Evolutionary conservation across 768 basidiomycete genomes (phyloP), one percentile per base, ranked within the genome.

Genomic region (Pleurotus platypus): DNA sequence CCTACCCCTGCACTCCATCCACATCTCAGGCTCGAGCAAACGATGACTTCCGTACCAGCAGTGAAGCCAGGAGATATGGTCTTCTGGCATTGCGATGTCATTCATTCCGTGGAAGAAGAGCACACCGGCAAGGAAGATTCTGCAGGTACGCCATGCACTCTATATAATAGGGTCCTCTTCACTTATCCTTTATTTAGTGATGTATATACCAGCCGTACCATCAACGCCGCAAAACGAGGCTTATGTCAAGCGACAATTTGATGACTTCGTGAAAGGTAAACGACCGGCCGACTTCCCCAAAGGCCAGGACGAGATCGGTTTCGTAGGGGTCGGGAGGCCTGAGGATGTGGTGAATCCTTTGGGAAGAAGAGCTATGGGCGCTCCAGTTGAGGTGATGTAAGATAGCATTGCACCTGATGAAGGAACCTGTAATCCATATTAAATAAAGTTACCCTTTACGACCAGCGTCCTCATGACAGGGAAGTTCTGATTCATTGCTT

Each of bases 141-240:
- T 1, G 75, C 78, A 40, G 78, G 55, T 58, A 54, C 37, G 18
- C 18, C 18, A 18, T 18, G 18, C 18, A 18, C 18, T 18, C 18
- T 18, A 18, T 18, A 18, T 18, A 18, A 18, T 18, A 18, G 18
- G 18, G 18, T 18, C 18, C 18, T 18, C 18, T 18, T 18, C 46
- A 48, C 0, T 3, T 8, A 37, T 16, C 26, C 3, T 38, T 49
- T 16, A 3, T 49, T 35, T 61, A 81, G 89, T 90, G 46, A 87
- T 91, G 83, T 92, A 92, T 60, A 91, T 91, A 50, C 84, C 86
- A 0, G 83, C 89, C 5, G 82, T 86, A 8, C 89, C 88, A 0
- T 71, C 80, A 55, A 90, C 87, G 2, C 79, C 81, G 1, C 72
- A 74, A 61, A 89, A 90, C 66, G 73, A 73, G 39, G 74, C 69